Evolutionary conservation across 2,329 filamentous ascomycete species (phyloP).

Genomic region (Sarocladium oryzae): DNA sequence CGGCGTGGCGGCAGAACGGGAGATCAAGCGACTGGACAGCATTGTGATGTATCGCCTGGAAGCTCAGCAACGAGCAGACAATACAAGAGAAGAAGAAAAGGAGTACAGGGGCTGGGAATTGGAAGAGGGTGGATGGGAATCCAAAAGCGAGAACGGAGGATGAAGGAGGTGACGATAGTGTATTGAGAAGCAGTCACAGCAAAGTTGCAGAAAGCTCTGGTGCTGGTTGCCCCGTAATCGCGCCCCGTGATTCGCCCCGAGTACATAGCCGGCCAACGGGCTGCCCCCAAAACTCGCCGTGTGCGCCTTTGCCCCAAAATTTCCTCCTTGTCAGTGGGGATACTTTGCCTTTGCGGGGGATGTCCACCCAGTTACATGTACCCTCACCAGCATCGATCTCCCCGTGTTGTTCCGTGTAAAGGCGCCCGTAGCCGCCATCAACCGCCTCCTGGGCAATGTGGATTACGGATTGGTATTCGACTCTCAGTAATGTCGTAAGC

Average conservation of each 20-base stretch:
- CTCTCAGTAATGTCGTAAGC: too few relatives aligned
- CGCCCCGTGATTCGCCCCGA: constrained; percentile 3
- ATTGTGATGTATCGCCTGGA: constrained; percentile 34
- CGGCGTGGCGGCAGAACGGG: constrained; percentile 50
- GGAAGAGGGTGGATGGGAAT: constrained; percentile 9
- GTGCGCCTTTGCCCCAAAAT: constrained; percentile 4
- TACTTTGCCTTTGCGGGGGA: background rate
- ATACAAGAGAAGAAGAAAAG: constrained; percentile 1
- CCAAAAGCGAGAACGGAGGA: background rate
- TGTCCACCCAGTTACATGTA: background rate
- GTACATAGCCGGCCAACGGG: background rate
- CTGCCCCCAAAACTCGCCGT: background rate
- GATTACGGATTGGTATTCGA: background rate
- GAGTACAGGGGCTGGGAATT: background rate
- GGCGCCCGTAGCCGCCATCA: constrained; percentile 5
- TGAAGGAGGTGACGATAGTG: constrained; percentile 5
- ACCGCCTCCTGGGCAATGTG: background rate
- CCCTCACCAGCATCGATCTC: background rate
- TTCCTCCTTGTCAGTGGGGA: background rate
- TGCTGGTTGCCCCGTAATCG: constrained; percentile 7
- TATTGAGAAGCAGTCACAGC: background rate
- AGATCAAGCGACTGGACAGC: constrained; percentile 56
- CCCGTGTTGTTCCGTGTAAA: constrained; percentile 6
- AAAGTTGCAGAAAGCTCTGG: constrained; percentile 5
- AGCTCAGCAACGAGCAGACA: constrained; percentile 9